Evolutionary conservation across 1,139 yeast species (phyloP).

Genomic region (Torulaspora pretoriensis): DNA sequence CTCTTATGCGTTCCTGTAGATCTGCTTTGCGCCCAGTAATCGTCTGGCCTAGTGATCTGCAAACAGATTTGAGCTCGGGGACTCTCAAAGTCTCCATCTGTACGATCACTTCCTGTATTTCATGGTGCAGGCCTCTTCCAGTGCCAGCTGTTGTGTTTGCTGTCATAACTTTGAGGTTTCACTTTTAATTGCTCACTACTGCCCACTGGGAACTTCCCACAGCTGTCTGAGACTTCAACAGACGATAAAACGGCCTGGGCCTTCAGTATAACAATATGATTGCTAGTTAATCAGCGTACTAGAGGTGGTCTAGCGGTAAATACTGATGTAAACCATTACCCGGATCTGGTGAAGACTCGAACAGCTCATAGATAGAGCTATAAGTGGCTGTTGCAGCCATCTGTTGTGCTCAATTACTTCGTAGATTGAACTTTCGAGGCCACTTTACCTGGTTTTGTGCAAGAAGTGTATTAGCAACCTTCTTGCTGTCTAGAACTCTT

Average conservation of each 20-base stretch:
- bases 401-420: not conserved
- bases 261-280: not conserved
- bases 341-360: constrained; percentile 5
- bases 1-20: constrained; percentile 44
- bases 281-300: not conserved
- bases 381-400: not conserved
- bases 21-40: constrained; percentile 51
- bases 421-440: not conserved
- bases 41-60: constrained; percentile 45
- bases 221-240: not conserved
- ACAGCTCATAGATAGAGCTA: not conserved
- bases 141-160: constrained; percentile 10
- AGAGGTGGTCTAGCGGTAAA: not conserved
- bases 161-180: not conserved
- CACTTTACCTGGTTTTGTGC: too few species aligned
- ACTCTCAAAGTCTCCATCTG: constrained; percentile 30
- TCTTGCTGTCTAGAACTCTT: too few species aligned
- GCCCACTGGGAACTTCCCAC: not conserved
- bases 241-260: not conserved
- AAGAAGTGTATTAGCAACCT: too few species aligned
- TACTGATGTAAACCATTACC: not conserved
- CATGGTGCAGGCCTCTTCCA: constrained; percentile 24
- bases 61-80: constrained; percentile 43
- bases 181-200: not conserved
- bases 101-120: constrained; percentile 25